Evolutionary conservation across 768 basidiomycete genomes (phyloP).

Genomic region (Pisolithus tinctorius): DNA sequence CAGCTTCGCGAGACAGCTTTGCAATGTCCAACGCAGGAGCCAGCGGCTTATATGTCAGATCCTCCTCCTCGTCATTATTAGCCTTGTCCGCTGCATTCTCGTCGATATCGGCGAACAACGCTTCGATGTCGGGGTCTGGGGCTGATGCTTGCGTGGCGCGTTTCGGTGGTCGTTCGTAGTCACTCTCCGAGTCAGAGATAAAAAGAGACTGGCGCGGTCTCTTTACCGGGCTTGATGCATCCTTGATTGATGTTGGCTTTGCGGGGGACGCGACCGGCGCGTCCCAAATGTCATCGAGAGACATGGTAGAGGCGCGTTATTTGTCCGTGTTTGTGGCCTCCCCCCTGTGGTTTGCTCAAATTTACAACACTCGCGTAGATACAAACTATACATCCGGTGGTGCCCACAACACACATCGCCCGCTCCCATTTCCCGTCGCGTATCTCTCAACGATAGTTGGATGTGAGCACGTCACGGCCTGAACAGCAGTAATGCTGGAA

Average conservation of each 20-base stretch:
- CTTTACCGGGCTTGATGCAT: slow-evolving; percentile 14
- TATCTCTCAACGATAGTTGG: slow-evolving; percentile 68
- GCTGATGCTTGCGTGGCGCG: slow-evolving; percentile 15
- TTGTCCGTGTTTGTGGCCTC: slow-evolving; percentile 16
- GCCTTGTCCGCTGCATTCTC: slow-evolving; percentile 47
- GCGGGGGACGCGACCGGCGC: slow-evolving; percentile 33
- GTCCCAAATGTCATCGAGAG: slow-evolving; percentile 58
- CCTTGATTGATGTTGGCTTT: slow-evolving; percentile 13
- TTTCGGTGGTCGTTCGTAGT: slow-evolving; percentile 25
- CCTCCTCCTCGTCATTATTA: slow-evolving; percentile 36
- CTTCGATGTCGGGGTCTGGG: slow-evolving; percentile 29
- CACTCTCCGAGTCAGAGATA: slow-evolving; percentile 47
- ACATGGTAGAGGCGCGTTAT: slow-evolving; percentile 27
- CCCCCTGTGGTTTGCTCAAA: background rate
- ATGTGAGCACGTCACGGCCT: slow-evolving; percentile 88
- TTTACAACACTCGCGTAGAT: background rate
- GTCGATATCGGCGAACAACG: slow-evolving; percentile 42
- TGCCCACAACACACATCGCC: slow-evolving; percentile 78
- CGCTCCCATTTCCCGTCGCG: slow-evolving; percentile 73
- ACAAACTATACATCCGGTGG: slow-evolving; percentile 24
- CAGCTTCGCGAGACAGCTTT: slow-evolving; percentile 48
- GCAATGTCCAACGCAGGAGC: slow-evolving; percentile 48
- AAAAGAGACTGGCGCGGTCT: slow-evolving; percentile 45
- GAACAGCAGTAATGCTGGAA: slow-evolving; percentile 68
- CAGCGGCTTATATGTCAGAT: slow-evolving; percentile 38